phyloP scores from a whole-genome alignment of 1,139 yeast species.

The Pichia sp. region DNA sequence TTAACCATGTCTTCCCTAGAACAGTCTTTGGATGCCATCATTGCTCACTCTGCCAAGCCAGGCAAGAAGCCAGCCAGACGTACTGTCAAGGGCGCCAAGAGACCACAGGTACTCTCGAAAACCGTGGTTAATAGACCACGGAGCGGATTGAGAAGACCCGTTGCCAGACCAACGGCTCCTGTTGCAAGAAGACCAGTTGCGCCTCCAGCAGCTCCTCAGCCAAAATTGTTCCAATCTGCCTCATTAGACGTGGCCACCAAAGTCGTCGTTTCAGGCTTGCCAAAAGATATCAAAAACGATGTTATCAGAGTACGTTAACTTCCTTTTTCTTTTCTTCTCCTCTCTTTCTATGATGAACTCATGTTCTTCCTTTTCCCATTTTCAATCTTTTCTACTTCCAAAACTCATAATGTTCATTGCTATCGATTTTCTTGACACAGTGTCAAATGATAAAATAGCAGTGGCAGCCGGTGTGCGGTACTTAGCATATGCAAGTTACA shows the following conservation, averaged over 20 bases:
- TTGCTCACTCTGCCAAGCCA: slow-evolving; percentile 44
- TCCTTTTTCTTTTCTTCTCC: neutral
- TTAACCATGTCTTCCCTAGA: slow-evolving; percentile 64
- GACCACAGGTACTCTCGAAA: slow-evolving; percentile 24
- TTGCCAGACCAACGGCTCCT: slow-evolving; percentile 7
- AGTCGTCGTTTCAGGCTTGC: slow-evolving; percentile 72
- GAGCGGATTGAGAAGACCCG: neutral
- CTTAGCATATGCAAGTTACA: no score
- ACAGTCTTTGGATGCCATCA: slow-evolving; percentile 93
- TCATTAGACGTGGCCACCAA: slow-evolving; percentile 58
- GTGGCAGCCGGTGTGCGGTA: neutral
- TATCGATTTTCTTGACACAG: neutral
- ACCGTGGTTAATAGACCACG: slow-evolving; percentile 18
- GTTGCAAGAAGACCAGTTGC: slow-evolving; percentile 20
- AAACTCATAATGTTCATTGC: slow-evolving; percentile 1
- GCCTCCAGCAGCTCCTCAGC: neutral
- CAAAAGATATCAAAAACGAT: slow-evolving; percentile 72
- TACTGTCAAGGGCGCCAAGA: slow-evolving; percentile 34
- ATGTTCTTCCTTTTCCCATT: neutral
- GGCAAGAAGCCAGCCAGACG: slow-evolving; percentile 21
- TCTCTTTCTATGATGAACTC: neutral
- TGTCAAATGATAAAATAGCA: neutral
- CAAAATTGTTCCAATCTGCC: slow-evolving; percentile 24
- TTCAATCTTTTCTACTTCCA: slow-evolving; percentile 50
- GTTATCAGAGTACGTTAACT: slow-evolving; percentile 72